Conservation (phyloP, 2,329 filamentous ascomycete species). For the Alternaria sp. region DNA sequence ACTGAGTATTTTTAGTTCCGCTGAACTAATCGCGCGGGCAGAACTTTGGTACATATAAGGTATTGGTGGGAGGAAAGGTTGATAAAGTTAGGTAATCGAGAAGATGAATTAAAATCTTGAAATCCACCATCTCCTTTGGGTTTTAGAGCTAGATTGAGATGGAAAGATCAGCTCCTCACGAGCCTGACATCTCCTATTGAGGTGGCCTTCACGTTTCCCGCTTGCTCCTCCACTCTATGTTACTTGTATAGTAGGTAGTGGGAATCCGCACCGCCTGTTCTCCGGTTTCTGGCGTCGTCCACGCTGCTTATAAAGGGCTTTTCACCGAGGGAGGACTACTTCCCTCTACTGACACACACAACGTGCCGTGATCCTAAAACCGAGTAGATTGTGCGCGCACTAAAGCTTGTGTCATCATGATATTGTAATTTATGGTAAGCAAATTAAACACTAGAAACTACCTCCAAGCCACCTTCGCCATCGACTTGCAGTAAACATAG, state of each 20-base stretch:
- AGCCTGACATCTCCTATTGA: neutral
- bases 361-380: neutral
- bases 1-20: too few relatives aligned
- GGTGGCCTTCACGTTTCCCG: too few relatives aligned
- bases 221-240: neutral
- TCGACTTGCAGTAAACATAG: conserved; percentile 12
- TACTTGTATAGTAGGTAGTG: neutral
- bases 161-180: too few relatives aligned
- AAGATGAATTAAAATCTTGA: too few relatives aligned
- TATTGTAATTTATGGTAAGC: conserved; percentile 9
- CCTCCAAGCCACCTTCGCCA: conserved; percentile 23
- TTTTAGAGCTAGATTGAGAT: too few relatives aligned
- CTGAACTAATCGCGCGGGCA: too few relatives aligned
- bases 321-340: neutral
- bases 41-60: too few relatives aligned
- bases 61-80: too few relatives aligned
- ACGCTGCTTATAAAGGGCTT: neutral
- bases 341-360: neutral
- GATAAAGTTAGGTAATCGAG: too few relatives aligned
- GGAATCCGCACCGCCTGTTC: neutral
- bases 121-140: too few relatives aligned
- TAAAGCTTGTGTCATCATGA: conserved; percentile 1
- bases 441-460: conserved; percentile 28
- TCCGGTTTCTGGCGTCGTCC: neutral
- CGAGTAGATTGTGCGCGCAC: neutral